phyloP scores from a whole-genome alignment of 2,329 filamentous ascomycete species.

The Fusarium subglutinans region DNA sequence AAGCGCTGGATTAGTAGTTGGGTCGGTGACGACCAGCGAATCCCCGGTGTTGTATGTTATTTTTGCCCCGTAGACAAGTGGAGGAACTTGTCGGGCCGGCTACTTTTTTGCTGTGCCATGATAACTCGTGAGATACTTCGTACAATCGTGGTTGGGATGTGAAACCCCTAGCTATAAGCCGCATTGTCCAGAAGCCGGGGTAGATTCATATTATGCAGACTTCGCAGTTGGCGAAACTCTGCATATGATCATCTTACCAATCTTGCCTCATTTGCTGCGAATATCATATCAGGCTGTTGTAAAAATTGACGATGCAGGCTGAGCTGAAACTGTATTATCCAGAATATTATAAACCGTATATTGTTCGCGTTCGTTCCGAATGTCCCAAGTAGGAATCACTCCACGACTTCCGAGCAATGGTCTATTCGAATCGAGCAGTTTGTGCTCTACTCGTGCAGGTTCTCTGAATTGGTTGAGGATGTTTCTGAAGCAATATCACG shows the following conservation, averaged over 20 bases:
- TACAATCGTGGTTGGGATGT: neutral
- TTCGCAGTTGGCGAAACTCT: neutral
- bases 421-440: neutral
- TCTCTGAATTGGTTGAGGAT: neutral
- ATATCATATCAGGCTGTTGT: conserved; percentile 1
- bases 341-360: neutral
- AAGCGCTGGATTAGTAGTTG: conserved; percentile 27
- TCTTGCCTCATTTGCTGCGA: neutral
- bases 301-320: conserved; percentile 13
- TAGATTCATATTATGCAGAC: conserved; percentile 5
- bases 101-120: neutral
- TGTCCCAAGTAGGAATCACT: conserved; percentile 1
- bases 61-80: neutral
- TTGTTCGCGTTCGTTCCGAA: neutral
- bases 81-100: neutral
- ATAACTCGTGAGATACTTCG: neutral
- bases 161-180: neutral
- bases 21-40: conserved; percentile 29
- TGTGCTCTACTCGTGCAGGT: neutral
- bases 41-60: conserved; percentile 23
- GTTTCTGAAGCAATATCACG: neutral
- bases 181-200: neutral
- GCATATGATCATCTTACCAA: conserved; percentile 7
- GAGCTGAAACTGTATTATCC: conserved; percentile 2
- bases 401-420: neutral